These are phyloP conservation scores for Colletotrichum gloeosporioides DNA, from an alignment of 2,329 filamentous ascomycete genomes.

Conservation along the genomic window DNA sequence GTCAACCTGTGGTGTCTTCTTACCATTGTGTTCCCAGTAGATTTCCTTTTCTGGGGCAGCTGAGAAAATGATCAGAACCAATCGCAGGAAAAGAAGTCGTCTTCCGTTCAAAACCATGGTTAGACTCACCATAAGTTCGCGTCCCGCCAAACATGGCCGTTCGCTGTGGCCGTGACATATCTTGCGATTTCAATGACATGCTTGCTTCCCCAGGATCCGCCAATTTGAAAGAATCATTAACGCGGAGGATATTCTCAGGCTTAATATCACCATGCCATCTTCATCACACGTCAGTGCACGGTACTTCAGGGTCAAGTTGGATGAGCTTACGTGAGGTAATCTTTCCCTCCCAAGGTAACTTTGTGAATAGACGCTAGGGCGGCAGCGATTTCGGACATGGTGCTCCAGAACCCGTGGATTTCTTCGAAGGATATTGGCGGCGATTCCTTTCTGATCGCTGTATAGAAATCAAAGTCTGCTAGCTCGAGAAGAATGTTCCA, in stretches of 20 bases:
- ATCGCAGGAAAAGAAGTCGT: no score
- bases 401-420: background rate
- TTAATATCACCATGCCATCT: slow-evolving; percentile 45
- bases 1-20: slow-evolving; percentile 13
- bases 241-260: slow-evolving; percentile 36
- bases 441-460: background rate
- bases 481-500: background rate
- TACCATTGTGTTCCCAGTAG: background rate
- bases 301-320: no score
- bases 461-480: background rate
- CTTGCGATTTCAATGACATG: background rate
- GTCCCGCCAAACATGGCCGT: slow-evolving; percentile 31
- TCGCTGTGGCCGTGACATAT: background rate
- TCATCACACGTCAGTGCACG: no score
- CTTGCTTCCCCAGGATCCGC: slow-evolving; percentile 40
- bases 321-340: no score
- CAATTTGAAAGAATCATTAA: slow-evolving; percentile 38
- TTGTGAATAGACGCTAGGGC: background rate
- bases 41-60: background rate
- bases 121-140: slow-evolving; percentile 38
- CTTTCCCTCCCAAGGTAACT: background rate
- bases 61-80: background rate
- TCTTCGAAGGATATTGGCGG: background rate
- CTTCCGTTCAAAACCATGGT: no score
- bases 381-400: background rate